These are phyloP conservation scores for Gossypium schwendimanii DNA, from an alignment of 441 rosid species.

Conservation along the genomic window DNA sequence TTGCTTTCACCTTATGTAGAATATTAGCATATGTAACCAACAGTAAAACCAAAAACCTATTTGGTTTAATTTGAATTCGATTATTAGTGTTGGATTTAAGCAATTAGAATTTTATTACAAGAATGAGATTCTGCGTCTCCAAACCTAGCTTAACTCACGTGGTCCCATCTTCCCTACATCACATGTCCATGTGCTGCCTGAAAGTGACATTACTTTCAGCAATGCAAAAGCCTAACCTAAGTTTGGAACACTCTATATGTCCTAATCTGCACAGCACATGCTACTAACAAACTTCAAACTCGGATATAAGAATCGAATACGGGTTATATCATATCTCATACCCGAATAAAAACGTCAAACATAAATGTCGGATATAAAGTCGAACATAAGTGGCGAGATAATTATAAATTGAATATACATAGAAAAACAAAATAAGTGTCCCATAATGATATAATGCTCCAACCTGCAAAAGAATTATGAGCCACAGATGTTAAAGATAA, in stretches of 20 bases:
- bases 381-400: slow-evolving; percentile 4
- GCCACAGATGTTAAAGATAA: slow-evolving; percentile 16
- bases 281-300: not conserved
- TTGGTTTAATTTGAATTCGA: too few relatives aligned
- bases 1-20: slow-evolving; percentile 9
- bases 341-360: not conserved
- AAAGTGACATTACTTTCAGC: slow-evolving; percentile 63
- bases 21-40: slow-evolving; percentile 3
- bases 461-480: slow-evolving; percentile 14
- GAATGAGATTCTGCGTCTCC: slow-evolving; percentile 23
- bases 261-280: slow-evolving; percentile 29
- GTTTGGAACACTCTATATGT: slow-evolving; percentile 21
- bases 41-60: not conserved
- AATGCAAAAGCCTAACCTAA: slow-evolving; percentile 13
- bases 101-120: slow-evolving; percentile 35
- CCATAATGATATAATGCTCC: slow-evolving; percentile 10
- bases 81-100: slow-evolving; percentile 29
- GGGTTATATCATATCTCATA: not conserved
- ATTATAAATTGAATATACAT: slow-evolving; percentile 4
- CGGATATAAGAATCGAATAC: not conserved
- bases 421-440: slow-evolving; percentile 6
- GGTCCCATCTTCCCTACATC: slow-evolving; percentile 60
- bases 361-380: not conserved
- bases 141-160: slow-evolving; percentile 40
- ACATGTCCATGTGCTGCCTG: slow-evolving; percentile 74